A percentile compares a stretch with the other conserved stretches of the same genome.
Conservation (phyloP, 2,329 filamentous ascomycete species). For the Colletotrichum phormii region DNA sequence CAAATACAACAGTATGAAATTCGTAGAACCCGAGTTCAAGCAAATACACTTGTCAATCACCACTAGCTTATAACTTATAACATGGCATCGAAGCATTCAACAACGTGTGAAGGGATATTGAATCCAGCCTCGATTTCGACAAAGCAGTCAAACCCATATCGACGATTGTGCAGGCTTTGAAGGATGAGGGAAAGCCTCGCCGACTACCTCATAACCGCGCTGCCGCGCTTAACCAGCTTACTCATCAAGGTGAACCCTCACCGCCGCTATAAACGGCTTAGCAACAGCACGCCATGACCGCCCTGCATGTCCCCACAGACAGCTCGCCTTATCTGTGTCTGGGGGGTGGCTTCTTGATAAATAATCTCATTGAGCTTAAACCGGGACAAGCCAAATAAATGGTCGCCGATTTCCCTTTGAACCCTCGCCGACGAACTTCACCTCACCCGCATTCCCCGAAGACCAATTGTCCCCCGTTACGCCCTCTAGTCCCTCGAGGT, state of each 20-base stretch:
- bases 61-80: no score
- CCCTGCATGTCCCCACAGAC: background rate
- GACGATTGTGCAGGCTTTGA: no score
- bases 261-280: background rate
- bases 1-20: background rate
- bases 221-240: background rate
- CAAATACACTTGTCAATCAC: no score
- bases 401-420: background rate
- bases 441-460: background rate
- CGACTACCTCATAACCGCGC: background rate
- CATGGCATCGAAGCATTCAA: no score
- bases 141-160: no score
- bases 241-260: slow-evolving; percentile 5
- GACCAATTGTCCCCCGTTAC: background rate
- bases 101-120: no score
- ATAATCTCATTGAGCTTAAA: slow-evolving; percentile 5
- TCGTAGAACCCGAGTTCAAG: no score
- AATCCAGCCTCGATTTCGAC: no score
- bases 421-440: background rate
- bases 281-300: slow-evolving; percentile 7
- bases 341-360: background rate
- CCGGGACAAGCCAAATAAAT: background rate
- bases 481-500: background rate
- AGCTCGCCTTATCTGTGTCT: background rate
- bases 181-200: background rate